Evolutionary conservation across 176 grass and related monocot species (phyloP).

Genomic region (Tuctoria greenei): DNA sequence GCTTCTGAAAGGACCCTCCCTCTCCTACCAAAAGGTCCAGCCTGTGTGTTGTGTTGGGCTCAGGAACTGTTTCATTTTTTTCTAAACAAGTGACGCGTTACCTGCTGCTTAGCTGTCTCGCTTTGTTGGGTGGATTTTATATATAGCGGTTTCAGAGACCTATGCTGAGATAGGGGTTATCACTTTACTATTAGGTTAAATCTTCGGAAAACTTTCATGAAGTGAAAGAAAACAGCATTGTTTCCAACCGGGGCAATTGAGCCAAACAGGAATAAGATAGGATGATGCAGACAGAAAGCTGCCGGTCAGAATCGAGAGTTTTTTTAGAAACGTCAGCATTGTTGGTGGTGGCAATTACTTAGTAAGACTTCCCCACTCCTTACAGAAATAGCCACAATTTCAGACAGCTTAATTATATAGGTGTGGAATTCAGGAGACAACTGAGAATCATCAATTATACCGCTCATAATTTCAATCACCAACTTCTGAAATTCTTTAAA

Average conservation of each 20-base stretch:
- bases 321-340: neutral
- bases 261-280: slow-evolving; percentile 18
- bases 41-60: neutral
- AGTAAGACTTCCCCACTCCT: neutral
- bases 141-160: neutral
- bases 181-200: neutral
- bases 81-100: neutral
- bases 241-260: neutral
- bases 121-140: neutral
- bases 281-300: neutral
- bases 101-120: neutral
- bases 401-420: neutral
- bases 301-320: neutral
- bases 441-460: neutral
- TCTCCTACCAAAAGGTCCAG: slow-evolving; percentile 39
- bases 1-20: slow-evolving; percentile 40
- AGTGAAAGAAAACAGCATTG: neutral
- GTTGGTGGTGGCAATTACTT: neutral
- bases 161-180: neutral
- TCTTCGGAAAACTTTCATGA: neutral
- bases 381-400: neutral
- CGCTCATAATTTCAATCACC: neutral
- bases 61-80: neutral
- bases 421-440: neutral
- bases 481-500: too few species aligned